Percentiles rank a stretch among this genome's conserved stretches.
phyloP scores from a whole-genome alignment of 2,329 filamentous ascomycete genomes.

The Teratosphaeria pseudoeucalypti region DNA sequence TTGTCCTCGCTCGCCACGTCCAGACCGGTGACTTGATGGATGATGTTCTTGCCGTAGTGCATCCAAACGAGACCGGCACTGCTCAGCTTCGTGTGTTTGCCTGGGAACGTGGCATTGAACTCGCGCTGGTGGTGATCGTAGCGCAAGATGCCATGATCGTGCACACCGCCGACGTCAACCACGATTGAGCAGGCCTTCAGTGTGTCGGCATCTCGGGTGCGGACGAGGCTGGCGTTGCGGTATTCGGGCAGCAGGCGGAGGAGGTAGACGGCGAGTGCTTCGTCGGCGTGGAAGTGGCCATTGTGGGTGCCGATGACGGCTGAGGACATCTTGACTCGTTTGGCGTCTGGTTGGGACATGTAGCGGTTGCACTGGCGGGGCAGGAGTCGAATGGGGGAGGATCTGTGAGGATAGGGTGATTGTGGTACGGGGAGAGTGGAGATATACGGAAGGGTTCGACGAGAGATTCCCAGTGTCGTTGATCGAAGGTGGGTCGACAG shows the following conservation, averaged over 20 bases:
- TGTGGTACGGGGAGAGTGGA: too few species aligned
- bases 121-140: slow-evolving; percentile 97
- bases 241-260: slow-evolving; percentile 82
- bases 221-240: slow-evolving; percentile 60
- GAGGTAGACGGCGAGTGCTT: slow-evolving; percentile 93
- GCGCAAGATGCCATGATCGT: slow-evolving; percentile 64
- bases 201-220: slow-evolving; percentile 72
- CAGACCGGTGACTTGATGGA: slow-evolving; percentile 55
- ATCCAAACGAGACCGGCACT: slow-evolving; percentile 91
- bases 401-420: too few species aligned
- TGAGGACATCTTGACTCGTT: slow-evolving; percentile 67
- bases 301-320: slow-evolving; percentile 81
- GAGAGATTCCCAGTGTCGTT: neutral
- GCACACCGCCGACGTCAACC: slow-evolving; percentile 94
- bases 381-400: too few species aligned
- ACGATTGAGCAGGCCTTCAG: slow-evolving; percentile 84
- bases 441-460: too few species aligned
- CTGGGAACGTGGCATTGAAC: slow-evolving; percentile 77
- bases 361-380: neutral
- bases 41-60: slow-evolving; percentile 82
- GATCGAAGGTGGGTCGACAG: neutral
- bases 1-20: slow-evolving; percentile 56
- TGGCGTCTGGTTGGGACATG: slow-evolving; percentile 39
- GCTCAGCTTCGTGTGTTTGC: slow-evolving; percentile 75
- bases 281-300: slow-evolving; percentile 97